Evolutionary conservation across 345 rosid species (phyloP).

Genomic region (Populus pruinosa): DNA sequence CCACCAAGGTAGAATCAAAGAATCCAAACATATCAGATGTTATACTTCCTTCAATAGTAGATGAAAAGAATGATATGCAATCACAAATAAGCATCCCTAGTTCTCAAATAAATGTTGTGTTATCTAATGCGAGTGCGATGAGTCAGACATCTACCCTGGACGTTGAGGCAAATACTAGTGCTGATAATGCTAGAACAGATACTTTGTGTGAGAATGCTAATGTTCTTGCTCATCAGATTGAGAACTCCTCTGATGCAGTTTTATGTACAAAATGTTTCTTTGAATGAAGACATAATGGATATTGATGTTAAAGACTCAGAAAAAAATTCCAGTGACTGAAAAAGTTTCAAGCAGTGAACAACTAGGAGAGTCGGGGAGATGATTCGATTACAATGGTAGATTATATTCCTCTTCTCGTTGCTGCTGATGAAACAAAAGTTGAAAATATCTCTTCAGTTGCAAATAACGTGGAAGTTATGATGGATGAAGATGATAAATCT

Average conservation of each 20-base stretch:
- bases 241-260: conserved; percentile 20
- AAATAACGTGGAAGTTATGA: conserved; percentile 15
- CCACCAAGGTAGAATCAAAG: conserved; percentile 17
- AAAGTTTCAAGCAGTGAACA: conserved; percentile 26
- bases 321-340: conserved; percentile 13
- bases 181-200: background rate
- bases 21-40: conserved; percentile 6
- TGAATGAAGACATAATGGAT: conserved; percentile 4
- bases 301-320: conserved; percentile 22
- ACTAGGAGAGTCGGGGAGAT: conserved; percentile 24
- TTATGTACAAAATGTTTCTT: conserved; percentile 15
- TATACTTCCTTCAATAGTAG: background rate
- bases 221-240: conserved; percentile 12
- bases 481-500: conserved; percentile 20
- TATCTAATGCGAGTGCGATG: conserved; percentile 25
- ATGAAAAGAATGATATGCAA: conserved; percentile 19
- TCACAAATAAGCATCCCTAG: conserved; percentile 21
- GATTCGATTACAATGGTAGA: conserved; percentile 10
- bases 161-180: conserved; percentile 8
- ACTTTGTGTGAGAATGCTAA: conserved; percentile 6
- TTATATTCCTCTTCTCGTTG: background rate
- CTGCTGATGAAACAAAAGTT: conserved; percentile 4
- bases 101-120: conserved; percentile 18
- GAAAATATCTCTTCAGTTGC: conserved; percentile 10
- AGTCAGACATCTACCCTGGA: conserved; percentile 17